A percentile compares a stretch with the other conserved stretches of the same genome.
phyloP scores from a whole-genome alignment of 495 filamentous ascomycete species.

The Tuber borchii region DNA sequence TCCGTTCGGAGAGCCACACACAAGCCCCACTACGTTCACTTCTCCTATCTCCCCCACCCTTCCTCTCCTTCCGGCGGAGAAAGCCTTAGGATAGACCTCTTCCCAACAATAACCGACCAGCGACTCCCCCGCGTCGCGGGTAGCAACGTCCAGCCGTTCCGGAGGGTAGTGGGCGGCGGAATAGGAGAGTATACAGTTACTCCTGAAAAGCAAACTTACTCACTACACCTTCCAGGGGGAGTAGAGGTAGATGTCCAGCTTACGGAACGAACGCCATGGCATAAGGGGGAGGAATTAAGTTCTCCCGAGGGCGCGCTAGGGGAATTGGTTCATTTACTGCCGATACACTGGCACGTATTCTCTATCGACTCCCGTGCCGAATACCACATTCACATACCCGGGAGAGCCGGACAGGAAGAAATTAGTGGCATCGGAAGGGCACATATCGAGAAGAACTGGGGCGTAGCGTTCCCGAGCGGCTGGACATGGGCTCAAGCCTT shows the following conservation, averaged over 20 bases:
- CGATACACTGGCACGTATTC: conserved; percentile 50
- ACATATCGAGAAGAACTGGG: conserved; percentile 51
- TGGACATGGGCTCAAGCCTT: conserved; percentile 48
- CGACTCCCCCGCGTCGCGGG: background rate
- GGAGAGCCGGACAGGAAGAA: conserved; percentile 6
- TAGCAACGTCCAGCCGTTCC: conserved; percentile 28
- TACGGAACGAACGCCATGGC: conserved; percentile 42
- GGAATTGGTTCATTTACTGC: conserved; percentile 44
- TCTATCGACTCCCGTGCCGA: conserved; percentile 43
- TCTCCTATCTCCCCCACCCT: conserved; percentile 45
- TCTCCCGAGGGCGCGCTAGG: conserved; percentile 40
- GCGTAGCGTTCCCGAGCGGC: conserved; percentile 44
- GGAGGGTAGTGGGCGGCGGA: conserved; percentile 6
- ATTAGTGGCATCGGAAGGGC: conserved; percentile 40
- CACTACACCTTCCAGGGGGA: conserved; percentile 22
- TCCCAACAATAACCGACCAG: conserved; percentile 29
- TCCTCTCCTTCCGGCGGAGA: background rate
- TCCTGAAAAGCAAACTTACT: conserved; percentile 26
- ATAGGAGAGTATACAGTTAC: conserved; percentile 15
- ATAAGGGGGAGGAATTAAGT: conserved; percentile 15
- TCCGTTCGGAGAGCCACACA: conserved; percentile 42
- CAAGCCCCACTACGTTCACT: conserved; percentile 46
- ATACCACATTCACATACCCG: conserved; percentile 29
- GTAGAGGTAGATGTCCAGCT: conserved; percentile 43
- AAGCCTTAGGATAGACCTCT: conserved; percentile 19